Base-by-base conservation (phyloP, 495 filamentous ascomycete species). In the Xylona heveae region DNA sequence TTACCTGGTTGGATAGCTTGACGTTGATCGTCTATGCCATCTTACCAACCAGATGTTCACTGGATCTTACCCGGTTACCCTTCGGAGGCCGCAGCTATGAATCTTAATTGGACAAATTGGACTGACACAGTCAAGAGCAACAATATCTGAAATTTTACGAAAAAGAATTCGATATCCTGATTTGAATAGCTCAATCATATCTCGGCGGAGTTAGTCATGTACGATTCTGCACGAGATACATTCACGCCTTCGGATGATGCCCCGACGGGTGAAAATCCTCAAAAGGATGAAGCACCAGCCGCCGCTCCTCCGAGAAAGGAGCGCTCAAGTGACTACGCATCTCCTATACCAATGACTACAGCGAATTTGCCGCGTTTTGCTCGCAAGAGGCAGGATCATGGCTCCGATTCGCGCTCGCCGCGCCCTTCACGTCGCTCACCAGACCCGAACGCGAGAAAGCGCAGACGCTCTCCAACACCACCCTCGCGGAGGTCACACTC, bases 201-300 rank as follows among this genome's bases (percentile, higher is more conserved):
- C n/a, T n/a, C n/a, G n/a, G n/a, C n/a, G n/a, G n/a, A n/a, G n/a
- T n/a, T 25, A 13, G 17, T 24, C 6, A 56, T 56, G 51, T 59
- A 58, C 35, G 55, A 59, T 45, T 51, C 55, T 19, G 55, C 55
- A 22, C 43, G 55, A 39, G 55, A 59, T 43, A 43, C 39, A 30
- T 58, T 44, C 32, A 43, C 35, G 18, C 22, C 41, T n/a, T 32
- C 38, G n/a, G 40, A 42, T n/a, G 38, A 42, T 20, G 27, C 33
- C 23, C 23, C 13, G 7, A 25, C 23, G 13, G 23, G 13, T 28
- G 19, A 13, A 34, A 8, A 18, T 16, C 7, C 33, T n/a, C 20
- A 35, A 17, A 6, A 28, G 22, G 9, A 9, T 7, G 22, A 18
- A 5, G 20, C 10, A 16, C 17, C 33, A 3, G 19, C 22, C 14